Evolutionary conservation across 805 yeast species (phyloP).

Genomic region (Yarrowia sp.): DNA sequence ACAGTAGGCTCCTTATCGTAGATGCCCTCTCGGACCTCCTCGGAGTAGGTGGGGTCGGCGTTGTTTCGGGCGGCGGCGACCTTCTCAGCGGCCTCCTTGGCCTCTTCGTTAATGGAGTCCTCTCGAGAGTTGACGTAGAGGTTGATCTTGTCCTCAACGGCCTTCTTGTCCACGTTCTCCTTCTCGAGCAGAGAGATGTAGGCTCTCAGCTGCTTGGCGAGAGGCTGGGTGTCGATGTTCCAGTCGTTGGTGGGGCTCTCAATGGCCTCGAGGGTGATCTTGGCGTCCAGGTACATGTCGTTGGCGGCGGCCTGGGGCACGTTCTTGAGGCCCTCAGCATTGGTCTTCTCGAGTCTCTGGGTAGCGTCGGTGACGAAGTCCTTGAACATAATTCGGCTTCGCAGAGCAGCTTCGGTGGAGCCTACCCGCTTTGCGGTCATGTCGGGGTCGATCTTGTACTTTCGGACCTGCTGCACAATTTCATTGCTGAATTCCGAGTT

Average conservation of each 20-base stretch:
- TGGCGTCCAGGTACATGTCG: slow-evolving; percentile 38
- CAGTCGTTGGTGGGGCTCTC: slow-evolving; percentile 23
- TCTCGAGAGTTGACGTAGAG: slow-evolving; percentile 16
- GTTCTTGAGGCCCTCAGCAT: slow-evolving; percentile 7
- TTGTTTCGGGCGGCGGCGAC: slow-evolving; percentile 1
- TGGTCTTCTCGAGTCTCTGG: slow-evolving; percentile 1
- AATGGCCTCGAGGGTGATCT: slow-evolving; percentile 14
- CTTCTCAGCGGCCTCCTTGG: slow-evolving; percentile 13
- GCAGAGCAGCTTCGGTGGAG: slow-evolving; percentile 9
- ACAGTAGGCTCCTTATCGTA: slow-evolving; percentile 6
- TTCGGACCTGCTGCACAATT: slow-evolving; percentile 5
- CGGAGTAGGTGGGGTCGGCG: background rate
- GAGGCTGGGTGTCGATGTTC: slow-evolving; percentile 35
- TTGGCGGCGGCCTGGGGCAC: slow-evolving; percentile 11
- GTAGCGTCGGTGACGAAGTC: slow-evolving; percentile 26
- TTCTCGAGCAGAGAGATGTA: slow-evolving; percentile 11
- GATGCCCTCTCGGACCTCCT: slow-evolving; percentile 14
- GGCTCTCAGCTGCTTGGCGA: slow-evolving; percentile 28
- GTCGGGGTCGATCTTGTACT: slow-evolving; percentile 33
- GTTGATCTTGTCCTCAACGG: slow-evolving; percentile 16
- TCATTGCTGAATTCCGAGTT: slow-evolving; percentile 6
- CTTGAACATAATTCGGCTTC: slow-evolving; percentile 33
- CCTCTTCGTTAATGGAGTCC: background rate
- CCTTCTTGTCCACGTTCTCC: slow-evolving; percentile 13
- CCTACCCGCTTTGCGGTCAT: slow-evolving; percentile 28